These are phyloP conservation scores for Mortierella sp. DNA, from an alignment of 371 early-diverging fungal genomes.

Conservation along the genomic window DNA sequence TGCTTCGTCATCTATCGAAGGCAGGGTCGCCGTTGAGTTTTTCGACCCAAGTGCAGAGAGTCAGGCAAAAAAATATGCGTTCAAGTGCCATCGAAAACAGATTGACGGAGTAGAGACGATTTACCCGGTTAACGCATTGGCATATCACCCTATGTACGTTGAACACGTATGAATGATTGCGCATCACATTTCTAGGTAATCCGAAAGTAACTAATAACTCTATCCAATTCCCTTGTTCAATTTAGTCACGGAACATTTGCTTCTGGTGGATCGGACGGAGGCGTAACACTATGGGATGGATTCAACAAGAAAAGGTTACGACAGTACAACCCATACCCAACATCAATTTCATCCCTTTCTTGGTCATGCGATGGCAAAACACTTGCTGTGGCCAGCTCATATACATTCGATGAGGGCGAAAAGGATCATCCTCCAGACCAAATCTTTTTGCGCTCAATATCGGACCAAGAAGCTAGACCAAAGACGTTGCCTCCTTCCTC, in stretches of 20 bases:
- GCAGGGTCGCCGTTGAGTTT: conserved; percentile 94
- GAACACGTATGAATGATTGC: not conserved
- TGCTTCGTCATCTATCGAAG: conserved; percentile 93
- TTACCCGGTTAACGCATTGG: conserved; percentile 94
- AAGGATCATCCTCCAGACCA: conserved; percentile 88
- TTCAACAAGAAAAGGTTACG: conserved; percentile 89
- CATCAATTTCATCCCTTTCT: conserved; percentile 85
- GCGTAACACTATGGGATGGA: conserved; percentile 94
- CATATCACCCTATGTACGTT: conserved; percentile 89
- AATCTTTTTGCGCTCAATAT: conserved; percentile 80
- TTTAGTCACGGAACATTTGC: conserved; percentile 91
- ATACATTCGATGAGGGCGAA: conserved; percentile 96
- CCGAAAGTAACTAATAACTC: not conserved
- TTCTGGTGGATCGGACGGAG: conserved; percentile 95
- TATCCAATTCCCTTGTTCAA: not conserved
- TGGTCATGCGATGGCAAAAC: conserved; percentile 83
- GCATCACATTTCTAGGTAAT: not conserved
- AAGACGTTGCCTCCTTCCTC: conserved; percentile 57
- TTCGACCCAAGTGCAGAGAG: conserved; percentile 79
- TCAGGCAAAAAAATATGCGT: conserved; percentile 89
- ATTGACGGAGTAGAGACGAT: conserved; percentile 85
- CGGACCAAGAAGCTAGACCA: conserved; percentile 79
- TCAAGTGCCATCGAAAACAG: conserved; percentile 93
- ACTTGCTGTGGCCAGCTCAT: conserved; percentile 93
- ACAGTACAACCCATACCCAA: conserved; percentile 84